A percentile compares a stretch with the other conserved stretches of the same genome.
phyloP scores from a whole-genome alignment of 2,329 filamentous ascomycete genomes.

The Epichloe gansuensis region DNA sequence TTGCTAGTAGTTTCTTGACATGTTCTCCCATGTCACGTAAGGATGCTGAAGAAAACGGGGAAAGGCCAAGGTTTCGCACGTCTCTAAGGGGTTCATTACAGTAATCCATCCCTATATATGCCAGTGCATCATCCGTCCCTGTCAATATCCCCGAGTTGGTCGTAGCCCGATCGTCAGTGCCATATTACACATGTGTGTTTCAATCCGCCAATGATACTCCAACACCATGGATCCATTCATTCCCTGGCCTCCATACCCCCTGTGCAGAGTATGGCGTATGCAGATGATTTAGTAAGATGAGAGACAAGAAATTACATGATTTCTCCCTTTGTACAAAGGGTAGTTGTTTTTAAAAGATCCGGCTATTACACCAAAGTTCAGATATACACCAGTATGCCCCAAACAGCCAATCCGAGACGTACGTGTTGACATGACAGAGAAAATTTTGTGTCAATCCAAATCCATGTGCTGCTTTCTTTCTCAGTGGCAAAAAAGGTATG shows the following conservation, averaged over 20 bases:
- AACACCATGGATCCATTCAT: neutral
- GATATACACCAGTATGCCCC: neutral
- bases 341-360: neutral
- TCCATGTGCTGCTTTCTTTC: neutral
- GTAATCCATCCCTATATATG: neutral
- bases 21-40: no score
- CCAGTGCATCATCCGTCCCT: neutral
- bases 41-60: no score
- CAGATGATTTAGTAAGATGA: neutral
- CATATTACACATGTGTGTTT: neutral
- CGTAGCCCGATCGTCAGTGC: neutral
- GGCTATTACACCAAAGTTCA: neutral
- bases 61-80: neutral
- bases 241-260: neutral
- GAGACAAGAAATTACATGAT: neutral
- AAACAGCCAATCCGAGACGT: neutral
- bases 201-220: neutral
- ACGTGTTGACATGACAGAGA: neutral
- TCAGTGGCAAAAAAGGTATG: neutral
- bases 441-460: neutral
- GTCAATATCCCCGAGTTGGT: neutral
- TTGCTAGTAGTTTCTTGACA: no score
- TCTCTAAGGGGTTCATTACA: no score
- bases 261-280: neutral
- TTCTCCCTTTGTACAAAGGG: neutral